These are phyloP conservation scores for Botrytis pseudocinerea DNA, from an alignment of 2,329 filamentous ascomycete genomes.

Conservation along the genomic window DNA sequence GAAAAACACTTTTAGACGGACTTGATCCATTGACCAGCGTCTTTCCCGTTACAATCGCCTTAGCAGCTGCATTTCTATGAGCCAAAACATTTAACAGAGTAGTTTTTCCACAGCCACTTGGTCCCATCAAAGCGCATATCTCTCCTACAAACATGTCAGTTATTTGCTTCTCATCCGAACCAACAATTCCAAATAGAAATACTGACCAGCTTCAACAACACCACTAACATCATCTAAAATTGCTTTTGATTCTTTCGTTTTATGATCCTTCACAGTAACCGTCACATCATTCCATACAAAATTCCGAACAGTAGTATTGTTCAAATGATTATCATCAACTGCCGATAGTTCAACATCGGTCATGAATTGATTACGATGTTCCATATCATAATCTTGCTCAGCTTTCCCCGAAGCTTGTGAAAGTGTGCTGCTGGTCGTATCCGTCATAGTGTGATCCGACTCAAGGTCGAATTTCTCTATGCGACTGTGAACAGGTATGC, in stretches of 20 bases:
- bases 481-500: not conserved
- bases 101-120: slow-evolving; percentile 73
- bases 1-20: slow-evolving; percentile 57
- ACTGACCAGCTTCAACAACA: slow-evolving; percentile 59
- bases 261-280: slow-evolving; percentile 71
- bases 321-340: slow-evolving; percentile 47
- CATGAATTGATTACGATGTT: slow-evolving; percentile 20
- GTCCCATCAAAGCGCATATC: slow-evolving; percentile 79
- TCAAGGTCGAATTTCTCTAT: not conserved
- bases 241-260: slow-evolving; percentile 61
- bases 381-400: slow-evolving; percentile 16
- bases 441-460: slow-evolving; percentile 14
- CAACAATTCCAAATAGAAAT: not conserved
- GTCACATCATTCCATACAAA: slow-evolving; percentile 68
- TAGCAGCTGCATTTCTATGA: slow-evolving; percentile 53
- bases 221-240: slow-evolving; percentile 66
- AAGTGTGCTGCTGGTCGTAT: slow-evolving; percentile 18
- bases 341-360: slow-evolving; percentile 37
- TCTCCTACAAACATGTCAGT: slow-evolving; percentile 52
- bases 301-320: slow-evolving; percentile 62
- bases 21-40: slow-evolving; percentile 63
- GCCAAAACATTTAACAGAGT: slow-evolving; percentile 81
- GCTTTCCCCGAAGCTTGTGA: slow-evolving; percentile 18
- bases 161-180: not conserved
- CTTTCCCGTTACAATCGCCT: slow-evolving; percentile 54